A percentile compares a stretch with the other conserved stretches of the same genome.
phyloP scores from a whole-genome alignment of 148 eudicot species.

The Spergularia marina region DNA sequence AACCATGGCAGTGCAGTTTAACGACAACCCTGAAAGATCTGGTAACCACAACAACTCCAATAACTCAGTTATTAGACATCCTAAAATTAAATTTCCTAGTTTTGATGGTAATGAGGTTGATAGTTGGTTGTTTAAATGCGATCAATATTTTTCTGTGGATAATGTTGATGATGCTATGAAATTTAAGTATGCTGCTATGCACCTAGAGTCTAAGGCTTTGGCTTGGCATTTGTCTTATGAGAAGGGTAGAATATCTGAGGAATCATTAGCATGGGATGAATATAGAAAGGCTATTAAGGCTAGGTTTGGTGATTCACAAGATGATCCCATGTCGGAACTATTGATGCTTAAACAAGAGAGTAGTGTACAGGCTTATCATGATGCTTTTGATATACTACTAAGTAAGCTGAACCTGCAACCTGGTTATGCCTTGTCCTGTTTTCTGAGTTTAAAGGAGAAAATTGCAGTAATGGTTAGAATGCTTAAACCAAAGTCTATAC shows the following conservation, averaged over 20 bases:
- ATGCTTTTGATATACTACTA: neutral
- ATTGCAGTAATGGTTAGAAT: neutral
- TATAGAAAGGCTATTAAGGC: neutral
- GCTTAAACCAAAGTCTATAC: neutral
- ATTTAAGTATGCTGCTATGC: conserved; percentile 13
- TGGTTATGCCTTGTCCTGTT: neutral
- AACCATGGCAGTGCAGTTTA: no score
- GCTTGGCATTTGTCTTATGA: neutral
- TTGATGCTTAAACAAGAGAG: neutral
- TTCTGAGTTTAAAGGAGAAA: neutral
- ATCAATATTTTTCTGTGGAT: conserved; percentile 21
- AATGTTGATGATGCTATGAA: neutral
- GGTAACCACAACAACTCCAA: no score
- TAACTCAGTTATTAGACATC: no score
- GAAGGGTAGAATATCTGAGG: no score
- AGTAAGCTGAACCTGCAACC: neutral
- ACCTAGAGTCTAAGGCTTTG: conserved; percentile 8
- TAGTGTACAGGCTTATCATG: neutral
- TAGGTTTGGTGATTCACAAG: neutral
- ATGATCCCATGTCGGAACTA: neutral
- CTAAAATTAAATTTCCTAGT: neutral
- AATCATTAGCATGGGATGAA: neutral
- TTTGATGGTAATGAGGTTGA: conserved; percentile 11
- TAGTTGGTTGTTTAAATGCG: conserved; percentile 19
- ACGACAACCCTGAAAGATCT: no score